A percentile compares a stretch with the other conserved stretches of the same genome.
Evolutionary conservation across 2,329 filamentous ascomycete genomes (phyloP).

Genomic region (Orbilia javanica): DNA sequence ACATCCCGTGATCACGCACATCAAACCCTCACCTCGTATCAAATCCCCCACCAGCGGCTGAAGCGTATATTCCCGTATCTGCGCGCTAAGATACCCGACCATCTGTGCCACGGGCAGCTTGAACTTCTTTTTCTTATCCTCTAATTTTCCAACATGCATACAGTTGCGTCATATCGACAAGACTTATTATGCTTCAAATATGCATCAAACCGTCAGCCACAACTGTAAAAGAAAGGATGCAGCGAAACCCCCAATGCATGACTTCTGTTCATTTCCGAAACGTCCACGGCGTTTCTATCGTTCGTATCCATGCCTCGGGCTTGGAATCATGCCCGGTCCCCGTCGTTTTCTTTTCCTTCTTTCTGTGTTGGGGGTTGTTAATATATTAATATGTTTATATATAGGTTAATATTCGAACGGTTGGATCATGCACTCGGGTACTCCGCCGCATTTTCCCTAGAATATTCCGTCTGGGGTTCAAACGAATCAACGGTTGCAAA

Average conservation of each 20-base stretch:
- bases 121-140: neutral
- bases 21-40: too few species aligned
- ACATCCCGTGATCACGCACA: too few species aligned
- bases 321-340: too few species aligned
- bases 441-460: neutral
- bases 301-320: neutral
- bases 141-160: neutral
- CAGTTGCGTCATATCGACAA: neutral
- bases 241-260: neutral
- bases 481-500: neutral
- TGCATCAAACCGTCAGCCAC: neutral
- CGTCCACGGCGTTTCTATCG: neutral
- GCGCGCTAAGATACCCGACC: neutral
- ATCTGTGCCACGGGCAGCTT: neutral
- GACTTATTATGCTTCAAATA: neutral
- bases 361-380: neutral
- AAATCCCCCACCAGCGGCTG: too few species aligned
- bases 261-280: neutral
- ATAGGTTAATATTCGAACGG: neutral
- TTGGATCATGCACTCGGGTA: neutral
- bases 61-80: neutral
- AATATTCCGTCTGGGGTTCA: neutral
- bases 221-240: neutral
- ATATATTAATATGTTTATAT: neutral
- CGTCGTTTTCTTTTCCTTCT: too few species aligned